A percentile compares a stretch with the other conserved stretches of the same genome.
These are phyloP conservation scores for Elsinoe arachidis DNA, from an alignment of 2,329 filamentous ascomycete species.

Conservation along the genomic window DNA sequence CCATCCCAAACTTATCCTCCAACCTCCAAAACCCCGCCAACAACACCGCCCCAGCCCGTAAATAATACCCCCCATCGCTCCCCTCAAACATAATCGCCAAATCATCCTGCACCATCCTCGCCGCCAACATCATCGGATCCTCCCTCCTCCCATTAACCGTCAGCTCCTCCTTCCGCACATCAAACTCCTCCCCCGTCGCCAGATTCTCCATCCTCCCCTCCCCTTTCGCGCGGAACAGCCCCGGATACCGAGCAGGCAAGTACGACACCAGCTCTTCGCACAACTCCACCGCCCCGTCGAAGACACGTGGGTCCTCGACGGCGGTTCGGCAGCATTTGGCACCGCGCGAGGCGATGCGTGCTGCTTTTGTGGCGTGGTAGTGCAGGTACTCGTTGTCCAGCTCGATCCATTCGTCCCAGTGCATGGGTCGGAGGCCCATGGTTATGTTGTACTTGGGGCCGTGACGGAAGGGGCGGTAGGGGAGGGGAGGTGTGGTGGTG, in stretches of 20 bases:
- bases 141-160: slow-evolving; percentile 39
- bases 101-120: slow-evolving; percentile 70
- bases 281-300: slow-evolving; percentile 64
- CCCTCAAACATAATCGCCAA: slow-evolving; percentile 75
- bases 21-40: slow-evolving; percentile 78
- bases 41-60: slow-evolving; percentile 66
- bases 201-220: slow-evolving; percentile 59
- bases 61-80: slow-evolving; percentile 68
- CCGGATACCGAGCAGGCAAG: slow-evolving; percentile 66
- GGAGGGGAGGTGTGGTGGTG: slow-evolving; percentile 59
- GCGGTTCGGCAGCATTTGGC: slow-evolving; percentile 59
- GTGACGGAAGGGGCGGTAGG: slow-evolving; percentile 70
- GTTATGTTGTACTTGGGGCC: slow-evolving; percentile 69
- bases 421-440: slow-evolving; percentile 65
- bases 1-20: slow-evolving; percentile 73
- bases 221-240: slow-evolving; percentile 53
- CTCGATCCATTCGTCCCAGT: slow-evolving; percentile 72
- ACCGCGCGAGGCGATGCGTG: slow-evolving; percentile 58
- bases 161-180: slow-evolving; percentile 56
- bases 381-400: slow-evolving; percentile 69
- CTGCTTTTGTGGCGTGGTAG: slow-evolving; percentile 63
- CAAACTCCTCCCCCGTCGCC: slow-evolving; percentile 62
- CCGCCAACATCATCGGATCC: slow-evolving; percentile 69
- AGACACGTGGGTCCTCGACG: slow-evolving; percentile 44
- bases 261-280: slow-evolving; percentile 64